Evolutionary conservation across 2,329 filamentous ascomycete genomes (phyloP).

Genomic region (Penicillium decumbens): DNA sequence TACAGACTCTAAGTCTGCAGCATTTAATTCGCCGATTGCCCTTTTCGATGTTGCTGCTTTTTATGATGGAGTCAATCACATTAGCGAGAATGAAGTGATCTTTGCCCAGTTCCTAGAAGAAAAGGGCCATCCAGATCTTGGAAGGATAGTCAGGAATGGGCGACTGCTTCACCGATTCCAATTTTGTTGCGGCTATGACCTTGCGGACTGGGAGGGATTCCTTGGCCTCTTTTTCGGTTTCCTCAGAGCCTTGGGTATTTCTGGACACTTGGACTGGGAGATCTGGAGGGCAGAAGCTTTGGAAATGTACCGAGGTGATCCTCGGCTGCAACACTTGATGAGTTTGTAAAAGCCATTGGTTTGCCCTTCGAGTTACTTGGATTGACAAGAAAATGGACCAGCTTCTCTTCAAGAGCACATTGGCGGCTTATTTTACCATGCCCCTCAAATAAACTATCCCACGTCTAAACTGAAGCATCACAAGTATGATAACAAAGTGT

Average conservation of each 20-base stretch:
- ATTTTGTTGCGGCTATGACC: constrained; percentile 45
- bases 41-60: constrained; percentile 43
- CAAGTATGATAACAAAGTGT: too few species aligned
- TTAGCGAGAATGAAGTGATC: constrained; percentile 39
- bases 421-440: too few species aligned
- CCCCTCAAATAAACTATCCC: too few species aligned
- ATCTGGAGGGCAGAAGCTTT: constrained; percentile 34
- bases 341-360: too few species aligned
- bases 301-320: too few species aligned
- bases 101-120: constrained; percentile 35
- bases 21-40: constrained; percentile 44
- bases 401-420: too few species aligned
- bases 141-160: constrained; percentile 36
- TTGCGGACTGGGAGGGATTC: constrained; percentile 44
- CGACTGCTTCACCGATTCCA: constrained; percentile 38
- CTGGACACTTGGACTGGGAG: constrained; percentile 37
- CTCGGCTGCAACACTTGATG: too few species aligned
- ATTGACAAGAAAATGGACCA: too few species aligned
- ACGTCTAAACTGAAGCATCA: too few species aligned
- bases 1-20: constrained; percentile 31
- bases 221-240: constrained; percentile 42
- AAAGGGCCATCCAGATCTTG: constrained; percentile 37
- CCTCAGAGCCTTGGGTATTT: constrained; percentile 32
- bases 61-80: constrained; percentile 34
- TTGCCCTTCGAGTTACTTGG: too few species aligned